Conservation (phyloP, 805 yeast species). For the Yarrowia alimentaria region DNA sequence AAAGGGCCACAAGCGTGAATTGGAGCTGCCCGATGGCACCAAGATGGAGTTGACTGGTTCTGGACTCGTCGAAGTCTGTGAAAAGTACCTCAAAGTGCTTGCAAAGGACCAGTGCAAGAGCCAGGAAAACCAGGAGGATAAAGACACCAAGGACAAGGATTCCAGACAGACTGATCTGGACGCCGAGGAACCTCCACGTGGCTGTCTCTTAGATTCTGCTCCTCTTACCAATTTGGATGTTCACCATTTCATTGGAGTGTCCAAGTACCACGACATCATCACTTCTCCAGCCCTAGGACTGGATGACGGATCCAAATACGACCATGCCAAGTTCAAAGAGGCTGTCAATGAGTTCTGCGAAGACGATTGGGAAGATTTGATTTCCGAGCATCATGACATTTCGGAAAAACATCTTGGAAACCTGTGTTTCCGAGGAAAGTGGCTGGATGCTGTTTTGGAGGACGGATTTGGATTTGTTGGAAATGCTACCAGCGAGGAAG, state of each 20-base stretch:
- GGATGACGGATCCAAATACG: conserved; percentile 64
- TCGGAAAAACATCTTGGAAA: conserved; percentile 6
- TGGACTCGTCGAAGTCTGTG: conserved; percentile 76
- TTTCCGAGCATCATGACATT: conserved; percentile 44
- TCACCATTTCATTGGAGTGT: conserved; percentile 87
- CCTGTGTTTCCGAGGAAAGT: conserved; percentile 26
- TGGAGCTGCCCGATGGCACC: conserved; percentile 29
- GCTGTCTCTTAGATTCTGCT: conserved; percentile 83
- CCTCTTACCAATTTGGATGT: conserved; percentile 76
- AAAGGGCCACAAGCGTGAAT: conserved; percentile 46
- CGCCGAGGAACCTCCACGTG: conserved; percentile 70
- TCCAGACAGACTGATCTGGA: no score
- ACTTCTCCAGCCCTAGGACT: conserved; percentile 76
- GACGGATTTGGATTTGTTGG: conserved; percentile 27
- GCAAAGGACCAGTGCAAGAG: conserved; percentile 27
- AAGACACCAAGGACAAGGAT: no score
- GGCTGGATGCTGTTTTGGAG: conserved; percentile 24
- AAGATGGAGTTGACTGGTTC: conserved; percentile 54
- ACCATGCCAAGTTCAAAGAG: conserved; percentile 70
- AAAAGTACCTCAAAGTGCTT: conserved; percentile 40
- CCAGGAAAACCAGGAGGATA: no score
- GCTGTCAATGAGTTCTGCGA: conserved; percentile 73
- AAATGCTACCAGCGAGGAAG: background rate
- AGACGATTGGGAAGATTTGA: conserved; percentile 61
- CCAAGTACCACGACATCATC: conserved; percentile 97